phyloP scores from a whole-genome alignment of 768 basidiomycete genomes.

The Lactarius evosmus region DNA sequence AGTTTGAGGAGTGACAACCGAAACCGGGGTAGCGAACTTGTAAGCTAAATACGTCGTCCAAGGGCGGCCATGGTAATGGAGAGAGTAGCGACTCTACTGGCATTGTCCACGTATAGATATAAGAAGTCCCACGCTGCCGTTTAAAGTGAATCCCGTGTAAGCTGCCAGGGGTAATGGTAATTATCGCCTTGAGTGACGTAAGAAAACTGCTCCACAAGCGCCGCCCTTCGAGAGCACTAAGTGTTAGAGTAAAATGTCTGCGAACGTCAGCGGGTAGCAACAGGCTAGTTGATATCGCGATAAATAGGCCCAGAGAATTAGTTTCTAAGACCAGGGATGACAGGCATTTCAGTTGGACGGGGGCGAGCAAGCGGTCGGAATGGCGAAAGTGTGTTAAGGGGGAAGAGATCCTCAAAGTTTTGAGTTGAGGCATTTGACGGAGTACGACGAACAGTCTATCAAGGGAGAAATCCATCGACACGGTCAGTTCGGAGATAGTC shows the following conservation, averaged over 20 bases:
- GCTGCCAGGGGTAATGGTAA: not conserved
- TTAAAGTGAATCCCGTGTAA: slow-evolving; percentile 8
- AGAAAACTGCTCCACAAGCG: slow-evolving; percentile 1
- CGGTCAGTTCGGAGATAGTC: slow-evolving; percentile 7
- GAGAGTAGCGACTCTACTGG: not conserved
- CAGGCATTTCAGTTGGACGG: slow-evolving; percentile 1
- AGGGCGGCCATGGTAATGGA: slow-evolving; percentile 4
- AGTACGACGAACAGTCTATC: slow-evolving; percentile 3
- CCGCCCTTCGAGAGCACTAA: not conserved
- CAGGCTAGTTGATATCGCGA: not conserved
- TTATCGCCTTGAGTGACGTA: slow-evolving; percentile 1
- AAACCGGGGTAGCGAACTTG: not conserved
- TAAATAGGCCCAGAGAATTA: slow-evolving; percentile 5
- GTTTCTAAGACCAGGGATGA: slow-evolving; percentile 5
- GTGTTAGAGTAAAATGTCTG: slow-evolving; percentile 8
- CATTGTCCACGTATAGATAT: not conserved
- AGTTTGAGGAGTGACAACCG: not conserved
- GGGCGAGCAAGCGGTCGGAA: not conserved
- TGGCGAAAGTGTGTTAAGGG: not conserved
- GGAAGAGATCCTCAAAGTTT: not conserved
- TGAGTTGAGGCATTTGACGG: slow-evolving; percentile 7
- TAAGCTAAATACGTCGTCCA: slow-evolving; percentile 7
- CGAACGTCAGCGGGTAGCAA: not conserved
- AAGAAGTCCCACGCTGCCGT: slow-evolving; percentile 1
- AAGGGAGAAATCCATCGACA: slow-evolving; percentile 8